Percentiles rank a stretch among this genome's conserved stretches.
These are phyloP conservation scores for Larix sibirica DNA, from an alignment of 83 land plant species.

Conservation along the genomic window DNA sequence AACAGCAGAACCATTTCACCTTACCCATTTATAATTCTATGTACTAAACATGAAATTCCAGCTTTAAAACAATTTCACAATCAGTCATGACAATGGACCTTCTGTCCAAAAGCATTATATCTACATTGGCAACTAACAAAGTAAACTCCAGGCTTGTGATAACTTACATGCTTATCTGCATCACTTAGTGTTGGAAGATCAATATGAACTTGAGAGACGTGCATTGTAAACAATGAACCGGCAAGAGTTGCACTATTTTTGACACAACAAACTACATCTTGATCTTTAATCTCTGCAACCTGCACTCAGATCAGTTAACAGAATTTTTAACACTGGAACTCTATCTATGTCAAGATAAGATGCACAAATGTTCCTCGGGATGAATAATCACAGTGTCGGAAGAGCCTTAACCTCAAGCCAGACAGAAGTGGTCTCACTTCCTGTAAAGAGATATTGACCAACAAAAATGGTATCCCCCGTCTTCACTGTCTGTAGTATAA, in stretches of 20 bases:
- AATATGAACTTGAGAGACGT: constrained; percentile 75
- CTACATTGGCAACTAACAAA: neutral
- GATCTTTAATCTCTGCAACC: constrained; percentile 51
- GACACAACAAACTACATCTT: constrained; percentile 77
- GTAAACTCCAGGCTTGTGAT: neutral
- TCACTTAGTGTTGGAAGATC: constrained; percentile 85
- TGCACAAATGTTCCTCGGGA: neutral
- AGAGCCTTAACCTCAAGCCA: constrained; percentile 74
- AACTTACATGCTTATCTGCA: constrained; percentile 67
- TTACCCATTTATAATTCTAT: neutral
- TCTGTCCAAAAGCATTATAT: neutral
- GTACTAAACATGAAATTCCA: neutral
- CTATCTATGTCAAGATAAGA: neutral
- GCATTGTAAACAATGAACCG: constrained; percentile 84
- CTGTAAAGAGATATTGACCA: constrained; percentile 93
- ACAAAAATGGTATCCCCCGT: constrained; percentile 89
- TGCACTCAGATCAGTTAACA: neutral
- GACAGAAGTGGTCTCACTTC: constrained; percentile 96
- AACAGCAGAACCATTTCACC: neutral
- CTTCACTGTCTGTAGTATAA: constrained; percentile 61
- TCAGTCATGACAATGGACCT: neutral
- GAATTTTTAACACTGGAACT: neutral
- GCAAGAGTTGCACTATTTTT: constrained; percentile 90
- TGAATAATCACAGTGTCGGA: neutral
- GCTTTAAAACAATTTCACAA: neutral